Evolutionary conservation across 2,329 filamentous ascomycete species (phyloP), one percentile per base, ranked within the genome.

Genomic region (Trichoderma pleuroti): DNA sequence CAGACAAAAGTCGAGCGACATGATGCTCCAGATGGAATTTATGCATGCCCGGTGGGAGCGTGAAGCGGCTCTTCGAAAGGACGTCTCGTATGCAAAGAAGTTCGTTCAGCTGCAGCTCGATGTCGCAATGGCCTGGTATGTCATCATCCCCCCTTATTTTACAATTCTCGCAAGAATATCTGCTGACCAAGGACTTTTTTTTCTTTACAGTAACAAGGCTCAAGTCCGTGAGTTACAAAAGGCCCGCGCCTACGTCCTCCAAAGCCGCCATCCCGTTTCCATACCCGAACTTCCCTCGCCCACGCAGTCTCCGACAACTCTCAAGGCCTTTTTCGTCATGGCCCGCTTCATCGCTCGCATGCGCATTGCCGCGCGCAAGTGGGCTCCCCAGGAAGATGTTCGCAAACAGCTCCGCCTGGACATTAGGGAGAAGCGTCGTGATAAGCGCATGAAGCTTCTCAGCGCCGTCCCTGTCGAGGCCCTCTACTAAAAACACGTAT

Each of bases 11-110:
- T 84, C 98, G 67, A 89, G 90, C 74, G 95, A 95, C 21, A 86
- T 98, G 78, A 88, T 89, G 67, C 92, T 96, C 82, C 94, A 98
- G 82, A 95, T 98, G 79, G 88, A 94, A 76, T 98, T 93, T 90
- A 89, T 98, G 79, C 90, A 94, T 76, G 93, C 93, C 2, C 89
- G 91, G 66, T 92, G 92, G 83, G 87, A 89, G 78, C 88, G 96
- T 36, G 95, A 98, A 81, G 89, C 93, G 75, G 88, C 87, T 64
- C 91, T 98, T 81, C 88, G 96, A 54, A 86, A 87, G 73, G 93
- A 94, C 76, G 88, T 95, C 36, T 92, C 92, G 10, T 97, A 91
- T 82, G 93, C 93, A 73, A 99, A 99, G 86, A 89, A 87, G 74
- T 94, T 93, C 80, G 88, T 98, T 82, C 82, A 90, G 76, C 85